These are phyloP conservation scores for Diplodia sapinea DNA, from an alignment of 2,329 filamentous ascomycete species.

Conservation along the genomic window DNA sequence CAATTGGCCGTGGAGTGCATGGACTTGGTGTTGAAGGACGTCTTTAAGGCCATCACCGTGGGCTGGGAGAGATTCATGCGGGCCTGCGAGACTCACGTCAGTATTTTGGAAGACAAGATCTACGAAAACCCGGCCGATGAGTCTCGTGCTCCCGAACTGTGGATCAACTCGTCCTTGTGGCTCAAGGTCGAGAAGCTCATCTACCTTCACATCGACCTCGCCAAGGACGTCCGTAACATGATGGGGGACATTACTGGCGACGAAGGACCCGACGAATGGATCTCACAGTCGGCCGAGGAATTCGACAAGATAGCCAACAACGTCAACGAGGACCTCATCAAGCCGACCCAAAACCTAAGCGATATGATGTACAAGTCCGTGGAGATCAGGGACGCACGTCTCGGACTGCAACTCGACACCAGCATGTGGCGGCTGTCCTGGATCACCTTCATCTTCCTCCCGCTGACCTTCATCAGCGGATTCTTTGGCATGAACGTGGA, in stretches of 20 bases:
- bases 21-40: constrained; percentile 56
- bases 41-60: constrained; percentile 55
- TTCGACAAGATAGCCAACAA: constrained; percentile 55
- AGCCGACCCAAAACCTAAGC: constrained; percentile 57
- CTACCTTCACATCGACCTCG: constrained; percentile 56
- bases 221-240: constrained; percentile 54
- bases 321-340: constrained; percentile 58
- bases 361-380: constrained; percentile 61
- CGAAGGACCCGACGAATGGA: constrained; percentile 49
- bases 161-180: constrained; percentile 58
- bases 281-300: constrained; percentile 49
- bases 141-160: constrained; percentile 58
- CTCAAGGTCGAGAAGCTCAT: constrained; percentile 60
- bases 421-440: constrained; percentile 65
- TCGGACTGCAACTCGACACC: constrained; percentile 56
- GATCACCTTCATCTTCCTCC: constrained; percentile 77
- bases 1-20: constrained; percentile 55
- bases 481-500: constrained; percentile 62
- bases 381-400: constrained; percentile 58
- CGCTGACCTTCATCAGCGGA: constrained; percentile 57
- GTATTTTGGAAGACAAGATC: constrained; percentile 58
- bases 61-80: constrained; percentile 56
- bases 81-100: constrained; percentile 56
- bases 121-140: constrained; percentile 62
- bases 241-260: constrained; percentile 50